These are phyloP conservation scores for Colletotrichum ledebouriae DNA, from an alignment of 2,329 filamentous ascomycete genomes.

Conservation along the genomic window DNA sequence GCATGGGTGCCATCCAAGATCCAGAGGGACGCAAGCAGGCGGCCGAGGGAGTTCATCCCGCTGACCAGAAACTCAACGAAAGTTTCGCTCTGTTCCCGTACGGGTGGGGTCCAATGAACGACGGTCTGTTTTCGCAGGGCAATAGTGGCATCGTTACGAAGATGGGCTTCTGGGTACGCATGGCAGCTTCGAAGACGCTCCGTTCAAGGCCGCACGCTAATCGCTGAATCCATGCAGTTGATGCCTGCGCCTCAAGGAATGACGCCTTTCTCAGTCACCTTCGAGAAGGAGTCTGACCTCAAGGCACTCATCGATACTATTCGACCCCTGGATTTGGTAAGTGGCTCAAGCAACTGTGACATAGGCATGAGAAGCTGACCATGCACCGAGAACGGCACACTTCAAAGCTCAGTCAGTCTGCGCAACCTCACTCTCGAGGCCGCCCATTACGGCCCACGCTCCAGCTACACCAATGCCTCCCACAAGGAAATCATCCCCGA, in stretches of 20 bases:
- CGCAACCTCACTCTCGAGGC: constrained; percentile 31
- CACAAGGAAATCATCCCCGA: constrained; percentile 26
- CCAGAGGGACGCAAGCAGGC: constrained; percentile 46
- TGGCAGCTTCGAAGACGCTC: too few relatives aligned
- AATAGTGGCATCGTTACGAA: constrained; percentile 67
- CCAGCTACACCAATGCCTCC: constrained; percentile 40
- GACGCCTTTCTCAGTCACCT: constrained; percentile 30
- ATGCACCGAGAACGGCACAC: constrained; percentile 1
- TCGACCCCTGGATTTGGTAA: constrained; percentile 30
- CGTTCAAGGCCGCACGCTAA: fast-evolving
- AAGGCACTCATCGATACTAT: constrained; percentile 20
- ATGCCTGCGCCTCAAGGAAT: constrained; percentile 34
- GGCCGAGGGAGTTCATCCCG: constrained; percentile 51
- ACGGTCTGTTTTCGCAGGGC: constrained; percentile 64
- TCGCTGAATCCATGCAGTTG: neutral
- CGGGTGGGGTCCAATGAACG: constrained; percentile 55
- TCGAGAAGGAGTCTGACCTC: constrained; percentile 32
- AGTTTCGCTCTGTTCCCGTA: constrained; percentile 54
- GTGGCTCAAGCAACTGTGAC: fast-evolving
- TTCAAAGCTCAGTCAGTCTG: constrained; percentile 34
- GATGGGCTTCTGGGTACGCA: constrained; percentile 59
- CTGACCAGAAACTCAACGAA: constrained; percentile 46
- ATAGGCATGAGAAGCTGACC: too few relatives aligned
- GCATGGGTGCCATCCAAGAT: constrained; percentile 60
- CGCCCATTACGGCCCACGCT: constrained; percentile 32